A percentile compares a stretch with the other conserved stretches of the same genome.
Evolutionary conservation across 768 basidiomycete genomes (phyloP).

Genomic region (Leccinum variicolor): DNA sequence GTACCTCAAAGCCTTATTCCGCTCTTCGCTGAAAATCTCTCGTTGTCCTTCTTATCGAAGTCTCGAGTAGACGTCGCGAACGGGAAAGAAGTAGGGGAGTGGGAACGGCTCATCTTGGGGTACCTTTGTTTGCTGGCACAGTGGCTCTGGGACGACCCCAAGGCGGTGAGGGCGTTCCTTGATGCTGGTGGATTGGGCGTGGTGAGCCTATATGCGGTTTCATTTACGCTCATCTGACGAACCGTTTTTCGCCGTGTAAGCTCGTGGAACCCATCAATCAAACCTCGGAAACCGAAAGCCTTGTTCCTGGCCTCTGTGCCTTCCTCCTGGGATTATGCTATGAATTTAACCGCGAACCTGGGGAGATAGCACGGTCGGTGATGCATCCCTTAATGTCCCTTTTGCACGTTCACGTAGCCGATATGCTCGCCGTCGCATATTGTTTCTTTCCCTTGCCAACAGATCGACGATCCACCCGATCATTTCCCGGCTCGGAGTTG

Average conservation of each 20-base stretch:
- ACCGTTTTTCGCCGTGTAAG: slow-evolving; percentile 35
- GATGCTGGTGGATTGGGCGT: slow-evolving; percentile 88
- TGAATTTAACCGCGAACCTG: slow-evolving; percentile 93
- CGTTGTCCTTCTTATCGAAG: slow-evolving; percentile 78
- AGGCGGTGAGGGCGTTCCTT: slow-evolving; percentile 83
- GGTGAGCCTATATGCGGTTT: slow-evolving; percentile 47
- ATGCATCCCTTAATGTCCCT: not conserved
- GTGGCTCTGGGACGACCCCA: slow-evolving; percentile 97
- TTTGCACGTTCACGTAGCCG: not conserved
- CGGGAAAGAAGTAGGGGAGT: slow-evolving; percentile 75
- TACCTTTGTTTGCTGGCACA: slow-evolving; percentile 82
- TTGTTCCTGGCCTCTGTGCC: slow-evolving; percentile 87
- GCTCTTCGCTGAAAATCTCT: slow-evolving; percentile 86
- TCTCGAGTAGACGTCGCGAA: slow-evolving; percentile 48
- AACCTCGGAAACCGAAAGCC: slow-evolving; percentile 74
- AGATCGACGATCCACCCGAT: slow-evolving; percentile 89
- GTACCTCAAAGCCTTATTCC: slow-evolving; percentile 73
- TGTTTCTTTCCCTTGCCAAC: not conserved
- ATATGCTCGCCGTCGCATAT: not conserved
- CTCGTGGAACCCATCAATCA: slow-evolving; percentile 95
- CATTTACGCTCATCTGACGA: not conserved
- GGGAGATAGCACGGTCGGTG: slow-evolving; percentile 86
- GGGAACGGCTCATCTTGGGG: slow-evolving; percentile 85
- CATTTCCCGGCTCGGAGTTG: slow-evolving; percentile 84
- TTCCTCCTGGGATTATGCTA: slow-evolving; percentile 94